Evolutionary conservation across 768 basidiomycete genomes (phyloP), one percentile per base, ranked within the genome.

Genomic region (Ramaria sp.): DNA sequence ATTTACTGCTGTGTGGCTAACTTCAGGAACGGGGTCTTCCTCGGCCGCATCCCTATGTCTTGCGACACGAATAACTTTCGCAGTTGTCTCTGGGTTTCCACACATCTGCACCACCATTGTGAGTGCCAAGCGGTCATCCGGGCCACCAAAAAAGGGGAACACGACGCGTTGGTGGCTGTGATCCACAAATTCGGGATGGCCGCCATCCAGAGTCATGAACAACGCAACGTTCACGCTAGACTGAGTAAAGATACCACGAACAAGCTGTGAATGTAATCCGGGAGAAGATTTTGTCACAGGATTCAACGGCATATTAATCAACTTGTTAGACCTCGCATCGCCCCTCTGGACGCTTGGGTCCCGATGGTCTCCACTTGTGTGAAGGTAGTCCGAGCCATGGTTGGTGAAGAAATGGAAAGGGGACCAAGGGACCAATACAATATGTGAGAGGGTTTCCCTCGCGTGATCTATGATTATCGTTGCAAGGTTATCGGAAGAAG

Each of bases 71-170:
- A 92, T 65, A 2, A 94, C 80, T 0, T 87, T 91, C 10, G 90
- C 95, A 8, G 70, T 77, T 12, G 88, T 75, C 53, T 70, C 71
- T 12, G 77, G 71, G 59, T 83, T 85, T 56, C 76, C 71, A 65
- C 88, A 94, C 27, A 96, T 70, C 67, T 94, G 93, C 13, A 85
- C 77, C 22, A 88, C 85, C 60, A 97, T 81, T 28, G 86, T 81
- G 34, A 98, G 70, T 0, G 91, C 89, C 16, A 92, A 73, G 2
- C 95, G 76, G 64, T 96, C 94, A 65, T 98, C 95, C 0, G 91
- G 86, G 0, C 95, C 95, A 22, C 95, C 95, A 65, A 91, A 88
- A 77, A 97, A 97, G 0, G 91, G 88, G 12, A 96, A 62, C 68
- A 91, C 87, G 13, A 97, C 60, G 63, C 90, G 87, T 62, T 82